Evolutionary conservation across 495 filamentous ascomycete species (phyloP).

Genomic region (Penicillium arizonense): DNA sequence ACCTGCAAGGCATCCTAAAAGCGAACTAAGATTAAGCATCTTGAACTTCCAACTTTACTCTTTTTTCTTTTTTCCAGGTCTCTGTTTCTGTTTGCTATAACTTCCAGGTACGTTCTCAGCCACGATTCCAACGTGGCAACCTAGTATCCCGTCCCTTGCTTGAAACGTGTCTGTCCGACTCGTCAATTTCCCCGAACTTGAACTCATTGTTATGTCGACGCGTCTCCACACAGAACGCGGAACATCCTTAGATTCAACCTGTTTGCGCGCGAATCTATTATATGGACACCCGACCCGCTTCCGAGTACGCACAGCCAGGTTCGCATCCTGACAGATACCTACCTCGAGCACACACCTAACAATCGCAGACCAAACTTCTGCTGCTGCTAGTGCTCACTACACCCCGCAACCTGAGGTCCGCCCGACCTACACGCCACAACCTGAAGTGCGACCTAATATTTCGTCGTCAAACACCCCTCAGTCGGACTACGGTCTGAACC

Average conservation of each 20-base stretch:
- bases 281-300: slow-evolving; percentile 84
- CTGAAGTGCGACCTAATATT: slow-evolving; percentile 68
- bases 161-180: slow-evolving; percentile 21
- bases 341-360: slow-evolving; percentile 55
- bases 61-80: slow-evolving; percentile 13
- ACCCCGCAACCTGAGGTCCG: slow-evolving; percentile 47
- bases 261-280: slow-evolving; percentile 26
- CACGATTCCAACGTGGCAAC: slow-evolving; percentile 25
- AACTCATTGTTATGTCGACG: slow-evolving; percentile 10
- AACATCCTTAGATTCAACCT: slow-evolving; percentile 10
- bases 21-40: slow-evolving; percentile 52
- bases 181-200: slow-evolving; percentile 32
- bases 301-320: slow-evolving; percentile 98
- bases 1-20: slow-evolving; percentile 51
- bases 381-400: slow-evolving; percentile 56
- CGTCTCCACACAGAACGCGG: slow-evolving; percentile 11
- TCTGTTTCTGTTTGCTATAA: too few relatives aligned
- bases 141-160: slow-evolving; percentile 35
- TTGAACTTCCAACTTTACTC: slow-evolving; percentile 35
- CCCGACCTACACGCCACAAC: slow-evolving; percentile 58
- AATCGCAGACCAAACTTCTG: slow-evolving; percentile 83
- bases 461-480: slow-evolving; percentile 80
- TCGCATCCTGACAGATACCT: slow-evolving; percentile 55
- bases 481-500: slow-evolving; percentile 82
- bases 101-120: slow-evolving; percentile 8